Base-by-base conservation (phyloP, 495 filamentous ascomycete genomes). In the Xylaria flabelliformis region DNA sequence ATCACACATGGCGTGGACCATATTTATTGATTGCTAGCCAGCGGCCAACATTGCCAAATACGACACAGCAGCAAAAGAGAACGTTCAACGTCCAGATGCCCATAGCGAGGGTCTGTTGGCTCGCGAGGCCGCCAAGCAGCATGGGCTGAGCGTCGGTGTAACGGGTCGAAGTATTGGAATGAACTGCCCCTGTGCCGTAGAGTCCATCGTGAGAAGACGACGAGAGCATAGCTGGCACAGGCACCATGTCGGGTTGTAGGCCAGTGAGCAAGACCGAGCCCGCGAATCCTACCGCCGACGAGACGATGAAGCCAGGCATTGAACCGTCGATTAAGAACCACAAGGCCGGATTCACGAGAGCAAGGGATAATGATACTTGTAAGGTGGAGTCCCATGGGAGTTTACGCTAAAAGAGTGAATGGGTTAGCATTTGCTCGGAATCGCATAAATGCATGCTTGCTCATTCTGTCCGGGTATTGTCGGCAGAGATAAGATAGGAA, bases 271-370 rank as follows among this genome's bases (percentile, higher is more conserved):
- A 76, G 12, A 87, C 88, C 51, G 94, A 92, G 5, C 95, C 95
- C 3, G 83, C 81, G 65, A 95, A 64, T 2, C 92, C 91, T n/a
- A 96, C 90, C 0, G 88, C 77, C 5, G 88, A 82, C 0, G 92
- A 92, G 55, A 97, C 83, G 51, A 94, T 72, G 78, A 97, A 94
- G 21, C 96, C 96, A 17, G 93, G 87, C 75, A 89, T 90, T 32
- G 94, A 94, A 55, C 95, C 92, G 83, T 99, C 96, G 76, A 99
- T 90, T 32, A 98, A 85, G 79, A 97, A 98, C 96, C 96, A 99
- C 32, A 99, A 85, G 29, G 95, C 93, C 4, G 96, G 95, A 77
- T 98, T 99, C 6, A 91, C 94, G 66, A 98, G 90, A 4, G 95
- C 93, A 10, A 99, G 90, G 1, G 95, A 97, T 6, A 97, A 78